phyloP scores from a whole-genome alignment of 768 basidiomycete species.

The Mycena albidolilacea region DNA sequence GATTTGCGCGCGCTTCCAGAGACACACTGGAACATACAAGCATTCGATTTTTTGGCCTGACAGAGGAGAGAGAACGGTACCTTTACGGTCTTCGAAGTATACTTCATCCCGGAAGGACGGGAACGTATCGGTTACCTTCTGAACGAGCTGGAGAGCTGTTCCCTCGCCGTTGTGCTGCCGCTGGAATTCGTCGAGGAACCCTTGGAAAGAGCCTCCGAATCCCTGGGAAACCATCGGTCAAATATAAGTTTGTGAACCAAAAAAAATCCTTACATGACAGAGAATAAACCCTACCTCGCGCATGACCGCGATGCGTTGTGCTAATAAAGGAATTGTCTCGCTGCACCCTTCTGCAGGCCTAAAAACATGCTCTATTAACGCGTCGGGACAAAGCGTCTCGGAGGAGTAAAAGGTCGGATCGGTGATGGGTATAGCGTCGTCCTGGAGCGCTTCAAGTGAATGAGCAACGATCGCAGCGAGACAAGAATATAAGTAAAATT shows the following conservation, averaged over 20 bases:
- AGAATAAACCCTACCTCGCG: conserved; percentile 83
- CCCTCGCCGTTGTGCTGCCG: conserved; percentile 65
- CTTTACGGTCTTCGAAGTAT: conserved; percentile 68
- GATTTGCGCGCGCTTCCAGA: conserved; percentile 95
- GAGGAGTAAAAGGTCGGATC: conserved; percentile 86
- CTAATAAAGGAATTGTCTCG: conserved; percentile 80
- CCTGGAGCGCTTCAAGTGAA: conserved; percentile 71
- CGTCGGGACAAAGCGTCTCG: conserved; percentile 78
- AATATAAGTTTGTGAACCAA: neutral
- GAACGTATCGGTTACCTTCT: conserved; percentile 78
- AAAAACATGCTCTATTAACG: conserved; percentile 78
- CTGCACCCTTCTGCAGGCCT: conserved; percentile 67
- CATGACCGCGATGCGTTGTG: conserved; percentile 82
- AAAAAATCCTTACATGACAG: conserved; percentile 66
- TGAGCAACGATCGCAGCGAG: conserved; percentile 23
- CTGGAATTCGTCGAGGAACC: conserved; percentile 76
- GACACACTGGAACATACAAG: conserved; percentile 64
- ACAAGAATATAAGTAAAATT: conserved; percentile 18
- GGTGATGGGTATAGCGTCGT: conserved; percentile 82
- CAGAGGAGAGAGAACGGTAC: conserved; percentile 51
- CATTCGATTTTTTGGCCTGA: conserved; percentile 8
- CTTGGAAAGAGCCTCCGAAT: conserved; percentile 62
- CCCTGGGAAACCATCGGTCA: conserved; percentile 16
- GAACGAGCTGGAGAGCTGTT: conserved; percentile 81
- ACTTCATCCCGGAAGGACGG: conserved; percentile 84